A percentile compares a stretch with the other conserved stretches of the same genome.
Evolutionary conservation across 2,329 filamentous ascomycete species (phyloP).

Genomic region (Endocalyx cinctus): DNA sequence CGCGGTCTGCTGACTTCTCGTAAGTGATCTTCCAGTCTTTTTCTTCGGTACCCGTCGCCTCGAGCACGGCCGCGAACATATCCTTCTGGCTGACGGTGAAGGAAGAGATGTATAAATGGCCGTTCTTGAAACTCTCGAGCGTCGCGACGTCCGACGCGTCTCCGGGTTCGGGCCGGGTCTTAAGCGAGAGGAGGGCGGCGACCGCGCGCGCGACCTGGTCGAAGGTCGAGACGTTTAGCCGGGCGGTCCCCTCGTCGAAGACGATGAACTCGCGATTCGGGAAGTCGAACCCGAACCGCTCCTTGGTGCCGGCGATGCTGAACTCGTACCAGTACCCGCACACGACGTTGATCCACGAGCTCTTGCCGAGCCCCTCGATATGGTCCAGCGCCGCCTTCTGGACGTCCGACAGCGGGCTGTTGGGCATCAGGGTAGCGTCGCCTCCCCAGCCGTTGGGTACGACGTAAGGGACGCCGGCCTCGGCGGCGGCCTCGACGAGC

Average conservation of each 20-base stretch:
- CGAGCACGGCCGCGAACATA: conserved; percentile 55
- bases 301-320: conserved; percentile 33
- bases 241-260: conserved; percentile 51
- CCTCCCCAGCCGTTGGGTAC: conserved; percentile 46
- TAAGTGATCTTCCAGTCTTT: conserved; percentile 53
- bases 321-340: conserved; percentile 51
- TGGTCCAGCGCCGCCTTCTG: conserved; percentile 15
- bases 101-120: conserved; percentile 44
- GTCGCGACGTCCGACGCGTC: conserved; percentile 32
- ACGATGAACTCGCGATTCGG: conserved; percentile 31
- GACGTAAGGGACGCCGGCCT: conserved; percentile 49
- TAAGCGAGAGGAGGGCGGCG: conserved; percentile 45
- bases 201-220: conserved; percentile 49
- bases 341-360: conserved; percentile 35
- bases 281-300: conserved; percentile 45
- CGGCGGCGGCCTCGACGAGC: conserved; percentile 48
- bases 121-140: conserved; percentile 40
- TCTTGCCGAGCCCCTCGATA: conserved; percentile 31
- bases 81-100: conserved; percentile 57
- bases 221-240: conserved; percentile 54
- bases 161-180: conserved; percentile 36
- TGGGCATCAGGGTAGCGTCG: conserved; percentile 33
- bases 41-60: conserved; percentile 50
- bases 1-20: conserved; percentile 41
- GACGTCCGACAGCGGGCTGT: conserved; percentile 27